Evolutionary conservation across 805 yeast species (phyloP).

Genomic region (Wickerhamiella parazyma): DNA sequence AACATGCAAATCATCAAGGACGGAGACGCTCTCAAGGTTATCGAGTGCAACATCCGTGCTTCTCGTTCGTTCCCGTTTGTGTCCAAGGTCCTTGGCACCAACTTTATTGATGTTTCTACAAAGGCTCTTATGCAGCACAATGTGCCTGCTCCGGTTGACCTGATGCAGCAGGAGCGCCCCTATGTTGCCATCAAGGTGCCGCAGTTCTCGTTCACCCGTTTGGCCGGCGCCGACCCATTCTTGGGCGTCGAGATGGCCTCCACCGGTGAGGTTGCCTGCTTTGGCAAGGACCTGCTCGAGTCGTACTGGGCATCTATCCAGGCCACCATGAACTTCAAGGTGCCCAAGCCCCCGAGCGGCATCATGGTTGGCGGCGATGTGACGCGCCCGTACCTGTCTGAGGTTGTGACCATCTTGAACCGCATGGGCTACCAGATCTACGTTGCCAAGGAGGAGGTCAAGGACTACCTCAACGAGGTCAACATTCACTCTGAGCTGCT

Average conservation of each 20-base stretch:
- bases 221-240: conserved; percentile 99
- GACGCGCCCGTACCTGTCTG: conserved; percentile 51
- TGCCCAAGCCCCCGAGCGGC: conserved; percentile 85
- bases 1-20: conserved; percentile 97
- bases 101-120: conserved; percentile 91
- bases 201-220: conserved; percentile 93
- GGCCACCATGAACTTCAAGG: conserved; percentile 91
- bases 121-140: conserved; percentile 62
- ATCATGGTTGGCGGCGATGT: conserved; percentile 90
- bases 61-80: conserved; percentile 99
- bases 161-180: conserved; percentile 61
- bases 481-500: conserved; percentile 44
- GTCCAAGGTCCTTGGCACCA: conserved; percentile 87
- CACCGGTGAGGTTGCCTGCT: conserved; percentile 97
- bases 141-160: conserved; percentile 67
- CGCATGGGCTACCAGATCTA: conserved; percentile 71
- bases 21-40: conserved; percentile 89
- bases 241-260: conserved; percentile 99
- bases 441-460: conserved; percentile 61
- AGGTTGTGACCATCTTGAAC: conserved; percentile 55
- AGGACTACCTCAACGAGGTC: conserved; percentile 43
- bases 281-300: conserved; percentile 71
- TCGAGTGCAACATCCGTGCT: conserved; percentile 97
- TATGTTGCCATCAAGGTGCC: conserved; percentile 97
- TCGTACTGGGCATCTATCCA: conserved; percentile 98